phyloP scores from a whole-genome alignment of 1,139 yeast species.

The Lizanozyma gosingica region DNA sequence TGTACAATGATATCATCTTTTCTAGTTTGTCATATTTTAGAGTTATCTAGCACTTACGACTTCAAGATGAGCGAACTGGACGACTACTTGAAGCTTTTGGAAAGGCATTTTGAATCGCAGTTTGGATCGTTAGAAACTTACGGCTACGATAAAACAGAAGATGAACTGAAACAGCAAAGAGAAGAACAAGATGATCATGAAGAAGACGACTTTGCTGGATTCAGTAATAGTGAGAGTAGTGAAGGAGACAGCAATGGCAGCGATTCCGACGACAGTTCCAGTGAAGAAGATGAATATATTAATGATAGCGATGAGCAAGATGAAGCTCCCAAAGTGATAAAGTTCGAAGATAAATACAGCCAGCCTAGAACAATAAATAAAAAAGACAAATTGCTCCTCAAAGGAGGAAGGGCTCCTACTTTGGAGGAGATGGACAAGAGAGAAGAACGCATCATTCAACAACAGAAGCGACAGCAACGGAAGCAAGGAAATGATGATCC shows the following conservation, averaged over 20 bases:
- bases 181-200: slow-evolving; percentile 6
- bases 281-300: slow-evolving; percentile 9
- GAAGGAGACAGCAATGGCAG: slow-evolving; percentile 6
- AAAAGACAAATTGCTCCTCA: slow-evolving; percentile 23
- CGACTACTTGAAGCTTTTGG: slow-evolving; percentile 40
- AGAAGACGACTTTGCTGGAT: slow-evolving; percentile 6
- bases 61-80: slow-evolving; percentile 20
- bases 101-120: slow-evolving; percentile 58
- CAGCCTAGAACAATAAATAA: slow-evolving; percentile 15
- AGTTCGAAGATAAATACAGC: slow-evolving; percentile 27
- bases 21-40: too few species aligned
- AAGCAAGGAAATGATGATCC: slow-evolving; percentile 27
- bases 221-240: slow-evolving; percentile 2
- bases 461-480: slow-evolving; percentile 20
- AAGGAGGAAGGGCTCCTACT: slow-evolving; percentile 36
- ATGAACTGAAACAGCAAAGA: slow-evolving; percentile 29
- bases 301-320: slow-evolving; percentile 11
- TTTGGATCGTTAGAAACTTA: slow-evolving; percentile 53
- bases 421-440: slow-evolving; percentile 24
- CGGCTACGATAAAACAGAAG: slow-evolving; percentile 38
- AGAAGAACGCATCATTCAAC: slow-evolving; percentile 14
- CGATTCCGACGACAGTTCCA: slow-evolving; percentile 8
- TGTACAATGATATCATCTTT: too few species aligned
- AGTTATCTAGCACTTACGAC: too few species aligned
- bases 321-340: slow-evolving; percentile 36